Conservation (phyloP, 345 rosid species). For the Pistacia integerrima region DNA sequence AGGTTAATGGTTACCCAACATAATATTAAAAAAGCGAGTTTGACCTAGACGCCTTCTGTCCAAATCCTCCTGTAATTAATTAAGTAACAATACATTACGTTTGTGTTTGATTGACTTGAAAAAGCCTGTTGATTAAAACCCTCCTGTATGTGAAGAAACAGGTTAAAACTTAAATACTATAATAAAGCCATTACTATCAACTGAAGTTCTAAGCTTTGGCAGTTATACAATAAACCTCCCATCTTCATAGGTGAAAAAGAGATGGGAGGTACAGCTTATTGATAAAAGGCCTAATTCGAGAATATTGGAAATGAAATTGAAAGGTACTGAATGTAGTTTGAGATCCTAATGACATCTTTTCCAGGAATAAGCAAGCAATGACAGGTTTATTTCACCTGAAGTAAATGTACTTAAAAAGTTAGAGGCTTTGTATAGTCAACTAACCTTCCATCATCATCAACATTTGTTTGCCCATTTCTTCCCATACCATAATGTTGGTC, state of each 20-base stretch:
- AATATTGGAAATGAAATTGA: constrained; percentile 15
- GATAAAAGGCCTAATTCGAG: constrained; percentile 9
- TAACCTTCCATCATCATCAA: constrained; percentile 69
- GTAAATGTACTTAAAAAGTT: background rate
- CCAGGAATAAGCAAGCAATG: constrained; percentile 1
- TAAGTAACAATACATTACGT: too few relatives aligned
- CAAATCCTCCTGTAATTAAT: too few relatives aligned
- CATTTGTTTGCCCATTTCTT: constrained; percentile 59
- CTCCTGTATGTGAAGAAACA: background rate
- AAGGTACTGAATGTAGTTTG: constrained; percentile 10
- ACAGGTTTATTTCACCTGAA: constrained; percentile 4
- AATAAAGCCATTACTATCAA: too few relatives aligned
- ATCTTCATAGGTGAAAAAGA: background rate
- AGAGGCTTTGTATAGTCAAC: constrained; percentile 22
- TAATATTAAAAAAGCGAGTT: too few relatives aligned
- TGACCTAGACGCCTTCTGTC: too few relatives aligned
- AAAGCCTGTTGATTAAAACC: too few relatives aligned
- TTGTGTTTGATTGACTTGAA: too few relatives aligned
- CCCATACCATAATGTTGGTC: constrained; percentile 51
- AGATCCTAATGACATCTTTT: background rate
- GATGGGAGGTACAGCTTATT: background rate
- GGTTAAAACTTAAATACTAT: background rate
- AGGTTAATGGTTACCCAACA: too few relatives aligned
- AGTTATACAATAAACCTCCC: background rate
- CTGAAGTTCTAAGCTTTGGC: background rate